Evolutionary conservation across 1,284 basidiomycete genomes (phyloP).

Genomic region (Ustilago loliicola): DNA sequence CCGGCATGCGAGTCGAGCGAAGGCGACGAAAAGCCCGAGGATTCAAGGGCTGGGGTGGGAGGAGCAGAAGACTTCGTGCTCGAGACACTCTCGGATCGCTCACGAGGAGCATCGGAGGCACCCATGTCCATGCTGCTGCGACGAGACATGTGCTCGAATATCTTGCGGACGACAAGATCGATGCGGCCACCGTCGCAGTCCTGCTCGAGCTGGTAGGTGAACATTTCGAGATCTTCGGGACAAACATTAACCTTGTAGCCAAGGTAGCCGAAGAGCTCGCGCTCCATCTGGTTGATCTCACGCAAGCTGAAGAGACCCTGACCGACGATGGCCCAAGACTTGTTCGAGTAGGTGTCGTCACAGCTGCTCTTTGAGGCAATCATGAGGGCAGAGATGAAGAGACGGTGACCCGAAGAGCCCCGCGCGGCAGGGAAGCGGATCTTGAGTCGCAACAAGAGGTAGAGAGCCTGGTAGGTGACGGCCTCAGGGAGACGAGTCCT

Average conservation of each 20-base stretch:
- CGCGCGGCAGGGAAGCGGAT: constrained; percentile 68
- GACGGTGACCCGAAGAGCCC: constrained; percentile 69
- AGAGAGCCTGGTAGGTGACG: constrained; percentile 68
- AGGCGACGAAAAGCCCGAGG: constrained; percentile 44
- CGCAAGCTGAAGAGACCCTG: constrained; percentile 68
- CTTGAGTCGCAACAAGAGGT: constrained; percentile 68
- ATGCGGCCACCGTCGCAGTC: constrained; percentile 42
- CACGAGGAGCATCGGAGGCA: constrained; percentile 19
- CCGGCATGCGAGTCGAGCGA: constrained; percentile 46
- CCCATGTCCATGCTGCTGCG: constrained; percentile 32
- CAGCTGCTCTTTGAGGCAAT: constrained; percentile 69
- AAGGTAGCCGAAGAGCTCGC: constrained; percentile 70
- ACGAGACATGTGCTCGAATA: constrained; percentile 36
- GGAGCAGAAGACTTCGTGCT: constrained; percentile 38
- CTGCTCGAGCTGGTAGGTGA: constrained; percentile 59
- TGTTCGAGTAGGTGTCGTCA: constrained; percentile 70
- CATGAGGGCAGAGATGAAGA: constrained; percentile 70
- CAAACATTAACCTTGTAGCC: constrained; percentile 66
- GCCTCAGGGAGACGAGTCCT: constrained; percentile 66
- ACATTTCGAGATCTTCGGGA: constrained; percentile 62
- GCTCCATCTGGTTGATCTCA: constrained; percentile 71
- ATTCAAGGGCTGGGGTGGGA: constrained; percentile 41
- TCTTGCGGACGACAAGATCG: constrained; percentile 46
- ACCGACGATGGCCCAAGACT: constrained; percentile 70
- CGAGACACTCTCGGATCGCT: constrained; percentile 43